Evolutionary conservation across 306 rosid species (phyloP), one percentile per base, ranked within the genome.

Genomic region (Vicia villosa): DNA sequence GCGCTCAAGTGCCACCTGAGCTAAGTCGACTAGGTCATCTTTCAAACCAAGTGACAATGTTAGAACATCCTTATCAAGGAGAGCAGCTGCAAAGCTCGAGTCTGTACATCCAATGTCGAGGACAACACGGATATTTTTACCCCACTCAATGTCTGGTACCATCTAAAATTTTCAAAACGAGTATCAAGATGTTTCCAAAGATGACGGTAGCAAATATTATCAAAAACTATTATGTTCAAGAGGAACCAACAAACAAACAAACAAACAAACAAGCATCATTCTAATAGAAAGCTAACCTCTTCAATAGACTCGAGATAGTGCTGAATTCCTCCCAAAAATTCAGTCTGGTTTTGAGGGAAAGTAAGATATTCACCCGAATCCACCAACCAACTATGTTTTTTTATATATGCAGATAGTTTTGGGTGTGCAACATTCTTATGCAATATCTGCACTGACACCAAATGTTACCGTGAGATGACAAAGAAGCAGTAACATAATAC

Each of bases 91-190:
- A 66, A 94, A 88, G 71, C 95, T 83, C 1, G 97, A 83, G 83
- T 90, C 96, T 11, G 87, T 73, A 52, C 87, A 83, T 74, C 97
- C 97, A 10, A 94, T 80, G 63, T 94, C 98, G 60, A 94, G 89
- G 72, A 94, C 81, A 52, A 88, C 66, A 42, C 88, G 97, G 51
- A 94, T 89, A 77, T 88, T 90, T 83, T 94, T 90, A 49, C 98
- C 98, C 97, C 96, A 94, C 61, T 91, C 97, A 40, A 94, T 87
- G 82, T 94, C 98, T 12, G 97, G 98, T 75, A 94, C 98, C 94
- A 86, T 94, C 98, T 94, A 86, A 74, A 78, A 80, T 63, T 79
- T 66, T 69, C 72, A 65, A 38, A 77, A 26, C 37, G 13, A 68
- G 46, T 49, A 37, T 80, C 45, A 84, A 72, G 79, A 46, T 37